phyloP scores from a whole-genome alignment of 2,329 filamentous ascomycete genomes.

The Fusarium devonianum region DNA sequence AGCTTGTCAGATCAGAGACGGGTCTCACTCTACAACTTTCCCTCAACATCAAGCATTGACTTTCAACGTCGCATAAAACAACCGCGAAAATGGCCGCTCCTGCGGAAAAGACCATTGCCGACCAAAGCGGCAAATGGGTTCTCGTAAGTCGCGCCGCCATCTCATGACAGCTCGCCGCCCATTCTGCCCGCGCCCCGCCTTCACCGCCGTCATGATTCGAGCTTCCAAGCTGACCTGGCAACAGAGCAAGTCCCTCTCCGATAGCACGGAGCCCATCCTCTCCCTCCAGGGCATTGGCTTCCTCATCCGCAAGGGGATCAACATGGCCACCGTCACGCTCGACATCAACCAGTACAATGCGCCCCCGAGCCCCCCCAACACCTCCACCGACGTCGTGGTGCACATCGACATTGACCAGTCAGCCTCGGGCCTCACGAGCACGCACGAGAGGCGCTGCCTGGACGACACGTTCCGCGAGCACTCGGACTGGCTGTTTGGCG shows the following conservation, averaged over 20 bases:
- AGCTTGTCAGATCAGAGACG: background rate
- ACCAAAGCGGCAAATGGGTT: conserved; percentile 73
- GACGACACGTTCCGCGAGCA: conserved; percentile 67
- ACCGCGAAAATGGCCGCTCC: conserved; percentile 73
- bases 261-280: conserved; percentile 72
- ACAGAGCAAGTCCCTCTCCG: conserved; percentile 79
- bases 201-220: background rate
- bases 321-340: conserved; percentile 73
- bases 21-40: background rate
- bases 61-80: background rate
- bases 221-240: conserved; percentile 8
- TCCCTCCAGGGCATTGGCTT: conserved; percentile 75
- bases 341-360: conserved; percentile 63
- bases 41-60: background rate
- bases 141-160: conserved; percentile 61
- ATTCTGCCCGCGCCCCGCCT: conserved; percentile 7
- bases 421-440: conserved; percentile 75
- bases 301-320: conserved; percentile 75
- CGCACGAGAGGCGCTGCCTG: conserved; percentile 61
- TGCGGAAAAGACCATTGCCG: conserved; percentile 67
- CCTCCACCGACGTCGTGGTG: conserved; percentile 51
- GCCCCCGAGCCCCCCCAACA: conserved; percentile 51
- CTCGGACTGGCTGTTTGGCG: conserved; percentile 81
- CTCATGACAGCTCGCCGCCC: background rate
- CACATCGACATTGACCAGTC: conserved; percentile 78